Percentiles rank a stretch among this genome's conserved stretches.
Evolutionary conservation across 352 stramenopile species (phyloP).

Genomic region (Globisporangium splendens): DNA sequence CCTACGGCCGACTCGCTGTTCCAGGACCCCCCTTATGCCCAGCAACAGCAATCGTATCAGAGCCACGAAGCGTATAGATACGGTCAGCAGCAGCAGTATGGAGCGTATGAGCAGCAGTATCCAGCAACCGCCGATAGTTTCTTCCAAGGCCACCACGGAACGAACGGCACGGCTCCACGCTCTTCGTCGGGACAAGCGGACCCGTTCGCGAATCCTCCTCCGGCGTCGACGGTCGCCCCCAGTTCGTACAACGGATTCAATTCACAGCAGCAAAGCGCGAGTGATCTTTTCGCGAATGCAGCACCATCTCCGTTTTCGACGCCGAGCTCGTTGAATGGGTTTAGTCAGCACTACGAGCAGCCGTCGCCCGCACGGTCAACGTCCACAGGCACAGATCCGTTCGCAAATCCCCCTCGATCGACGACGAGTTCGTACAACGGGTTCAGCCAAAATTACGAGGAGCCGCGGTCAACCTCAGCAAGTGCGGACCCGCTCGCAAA

Average conservation of each 20-base stretch:
- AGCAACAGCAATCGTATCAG: slow-evolving; percentile 10
- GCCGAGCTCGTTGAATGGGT: slow-evolving; percentile 1
- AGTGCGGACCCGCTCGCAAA: slow-evolving; percentile 1
- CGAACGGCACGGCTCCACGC: neutral
- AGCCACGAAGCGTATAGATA: slow-evolving; percentile 1
- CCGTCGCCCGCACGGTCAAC: neutral
- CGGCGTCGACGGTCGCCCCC: neutral
- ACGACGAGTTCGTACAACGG: slow-evolving; percentile 5
- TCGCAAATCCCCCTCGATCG: neutral
- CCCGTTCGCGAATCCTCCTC: slow-evolving; percentile 6
- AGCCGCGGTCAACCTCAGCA: neutral
- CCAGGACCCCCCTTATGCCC: slow-evolving; percentile 11
- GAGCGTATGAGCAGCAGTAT: slow-evolving; percentile 13
- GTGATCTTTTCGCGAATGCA: slow-evolving; percentile 9
- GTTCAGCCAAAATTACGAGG: neutral
- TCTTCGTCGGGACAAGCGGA: slow-evolving; percentile 4
- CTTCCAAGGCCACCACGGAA: slow-evolving; percentile 14
- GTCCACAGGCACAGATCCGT: slow-evolving; percentile 1
- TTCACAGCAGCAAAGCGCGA: neutral
- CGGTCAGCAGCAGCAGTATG: slow-evolving; percentile 9
- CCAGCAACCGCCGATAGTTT: slow-evolving; percentile 14
- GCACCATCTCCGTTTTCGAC: neutral
- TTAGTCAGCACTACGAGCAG: slow-evolving; percentile 5
- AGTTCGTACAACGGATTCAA: slow-evolving; percentile 9
- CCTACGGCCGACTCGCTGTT: slow-evolving; percentile 29